Conservation (phyloP, 2,329 filamentous ascomycete species). For the Stagonosporopsis rhizophila region DNA sequence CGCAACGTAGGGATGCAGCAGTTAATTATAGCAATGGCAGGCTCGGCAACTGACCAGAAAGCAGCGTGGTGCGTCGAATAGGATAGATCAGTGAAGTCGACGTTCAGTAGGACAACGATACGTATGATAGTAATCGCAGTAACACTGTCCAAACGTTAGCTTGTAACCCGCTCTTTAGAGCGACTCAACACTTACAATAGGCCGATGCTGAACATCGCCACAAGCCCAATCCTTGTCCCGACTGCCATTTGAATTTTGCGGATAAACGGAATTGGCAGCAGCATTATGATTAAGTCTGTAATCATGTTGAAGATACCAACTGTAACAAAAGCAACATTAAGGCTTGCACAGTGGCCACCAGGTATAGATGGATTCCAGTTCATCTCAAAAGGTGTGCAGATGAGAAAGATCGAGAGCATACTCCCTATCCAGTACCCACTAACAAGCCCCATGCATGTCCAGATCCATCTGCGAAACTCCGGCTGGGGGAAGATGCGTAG, state of each 20-base stretch:
- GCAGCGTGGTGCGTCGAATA: slow-evolving; percentile 45
- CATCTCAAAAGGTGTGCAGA: slow-evolving; percentile 49
- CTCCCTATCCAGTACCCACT: slow-evolving; percentile 9
- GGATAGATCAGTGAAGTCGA: slow-evolving; percentile 49
- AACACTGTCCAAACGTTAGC: slow-evolving; percentile 33
- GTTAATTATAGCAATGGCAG: slow-evolving; percentile 49
- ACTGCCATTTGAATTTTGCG: slow-evolving; percentile 14
- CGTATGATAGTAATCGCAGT: slow-evolving; percentile 49
- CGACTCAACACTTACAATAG: slow-evolving; percentile 7
- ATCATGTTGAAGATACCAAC: slow-evolving; percentile 18
- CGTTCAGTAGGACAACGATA: slow-evolving; percentile 42
- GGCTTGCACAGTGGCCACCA: slow-evolving; percentile 44
- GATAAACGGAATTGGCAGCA: slow-evolving; percentile 21
- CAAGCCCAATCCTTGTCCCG: slow-evolving; percentile 15
- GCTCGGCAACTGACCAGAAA: slow-evolving; percentile 51
- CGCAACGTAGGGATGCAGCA: slow-evolving; percentile 54
- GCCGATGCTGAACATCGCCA: slow-evolving; percentile 15
- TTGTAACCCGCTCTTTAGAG: neutral
- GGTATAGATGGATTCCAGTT: slow-evolving; percentile 47
- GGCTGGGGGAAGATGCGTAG: neutral
- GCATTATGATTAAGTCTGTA: slow-evolving; percentile 18
- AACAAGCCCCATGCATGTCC: slow-evolving; percentile 9
- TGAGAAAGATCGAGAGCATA: slow-evolving; percentile 35
- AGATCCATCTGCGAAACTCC: slow-evolving; percentile 2
- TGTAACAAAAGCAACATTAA: slow-evolving; percentile 18